These are phyloP conservation scores for Kodamaea plutei DNA, from an alignment of 1,139 yeast genomes.

Conservation along the genomic window DNA sequence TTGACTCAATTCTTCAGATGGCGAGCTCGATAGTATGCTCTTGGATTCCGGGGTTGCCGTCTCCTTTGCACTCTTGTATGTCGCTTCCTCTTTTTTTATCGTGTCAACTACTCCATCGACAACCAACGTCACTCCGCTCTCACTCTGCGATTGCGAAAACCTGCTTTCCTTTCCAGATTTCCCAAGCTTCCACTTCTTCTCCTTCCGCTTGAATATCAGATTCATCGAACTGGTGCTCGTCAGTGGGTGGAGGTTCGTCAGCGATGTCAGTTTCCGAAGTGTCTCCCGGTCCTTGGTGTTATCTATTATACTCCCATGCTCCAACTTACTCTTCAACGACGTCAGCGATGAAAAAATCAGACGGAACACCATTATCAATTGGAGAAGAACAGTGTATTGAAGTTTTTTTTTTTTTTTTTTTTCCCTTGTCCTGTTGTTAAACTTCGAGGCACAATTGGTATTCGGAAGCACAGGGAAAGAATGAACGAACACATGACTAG, in stretches of 20 bases:
- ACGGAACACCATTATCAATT: conserved; percentile 14
- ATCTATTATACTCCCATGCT: conserved; percentile 3
- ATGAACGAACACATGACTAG: no score
- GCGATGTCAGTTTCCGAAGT: conserved; percentile 8
- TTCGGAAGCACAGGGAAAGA: no score
- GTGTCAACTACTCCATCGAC: no score
- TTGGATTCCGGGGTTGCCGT: neutral
- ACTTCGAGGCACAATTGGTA: no score
- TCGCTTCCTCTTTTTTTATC: neutral
- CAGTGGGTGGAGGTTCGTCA: conserved; percentile 11
- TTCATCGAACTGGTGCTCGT: conserved; percentile 8
- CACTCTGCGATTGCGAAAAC: no score
- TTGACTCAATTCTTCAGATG: no score
- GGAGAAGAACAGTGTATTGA: neutral
- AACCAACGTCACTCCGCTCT: no score
- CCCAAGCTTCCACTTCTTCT: conserved; percentile 1
- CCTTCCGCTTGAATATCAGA: conserved; percentile 2
- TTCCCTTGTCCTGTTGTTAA: no score
- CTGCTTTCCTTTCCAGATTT: no score
- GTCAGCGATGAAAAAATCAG: conserved; percentile 12
- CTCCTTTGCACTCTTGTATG: neutral
- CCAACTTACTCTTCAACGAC: conserved; percentile 7
- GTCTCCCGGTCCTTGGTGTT: conserved; percentile 6
- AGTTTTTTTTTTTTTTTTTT: neutral
- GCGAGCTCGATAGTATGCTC: no score